Evolutionary conservation across 2,329 filamentous ascomycete species (phyloP).

Genomic region (Fusarium phyllophilum): DNA sequence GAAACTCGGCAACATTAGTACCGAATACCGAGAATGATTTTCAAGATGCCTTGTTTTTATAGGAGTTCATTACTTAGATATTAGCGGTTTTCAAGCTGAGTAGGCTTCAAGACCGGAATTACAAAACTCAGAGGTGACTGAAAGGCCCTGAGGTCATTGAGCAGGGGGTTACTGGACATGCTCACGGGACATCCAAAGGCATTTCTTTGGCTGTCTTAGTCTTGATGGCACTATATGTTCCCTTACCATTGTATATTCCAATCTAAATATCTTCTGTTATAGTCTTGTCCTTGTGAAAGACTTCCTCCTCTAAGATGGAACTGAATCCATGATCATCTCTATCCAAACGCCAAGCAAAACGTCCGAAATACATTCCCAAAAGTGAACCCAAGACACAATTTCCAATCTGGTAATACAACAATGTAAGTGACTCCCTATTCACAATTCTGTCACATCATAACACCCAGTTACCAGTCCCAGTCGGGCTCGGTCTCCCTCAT

Average conservation of each 20-base stretch:
- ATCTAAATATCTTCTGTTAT: background rate
- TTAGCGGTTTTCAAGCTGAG: background rate
- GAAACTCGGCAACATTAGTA: background rate
- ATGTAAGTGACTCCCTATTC: background rate
- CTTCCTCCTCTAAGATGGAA: background rate
- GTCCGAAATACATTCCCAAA: background rate
- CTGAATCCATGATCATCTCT: background rate
- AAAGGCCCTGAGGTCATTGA: background rate
- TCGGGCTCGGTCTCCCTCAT: slow-evolving; percentile 54
- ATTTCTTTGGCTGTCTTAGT: background rate
- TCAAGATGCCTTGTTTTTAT: background rate
- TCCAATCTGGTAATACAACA: background rate
- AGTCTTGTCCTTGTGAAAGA: background rate
- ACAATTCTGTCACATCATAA: background rate
- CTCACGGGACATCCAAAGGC: background rate
- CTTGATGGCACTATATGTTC: background rate
- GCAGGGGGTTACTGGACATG: background rate
- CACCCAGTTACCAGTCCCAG: slow-evolving; percentile 49
- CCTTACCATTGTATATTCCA: background rate
- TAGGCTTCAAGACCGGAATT: background rate
- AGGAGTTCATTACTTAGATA: background rate
- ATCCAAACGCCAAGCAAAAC: slow-evolving; percentile 13
- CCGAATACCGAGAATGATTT: background rate
- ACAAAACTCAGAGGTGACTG: background rate
- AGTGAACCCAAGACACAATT: background rate